Evolutionary conservation across 2,329 filamentous ascomycete genomes (phyloP).

Genomic region (Didymella lethalis): DNA sequence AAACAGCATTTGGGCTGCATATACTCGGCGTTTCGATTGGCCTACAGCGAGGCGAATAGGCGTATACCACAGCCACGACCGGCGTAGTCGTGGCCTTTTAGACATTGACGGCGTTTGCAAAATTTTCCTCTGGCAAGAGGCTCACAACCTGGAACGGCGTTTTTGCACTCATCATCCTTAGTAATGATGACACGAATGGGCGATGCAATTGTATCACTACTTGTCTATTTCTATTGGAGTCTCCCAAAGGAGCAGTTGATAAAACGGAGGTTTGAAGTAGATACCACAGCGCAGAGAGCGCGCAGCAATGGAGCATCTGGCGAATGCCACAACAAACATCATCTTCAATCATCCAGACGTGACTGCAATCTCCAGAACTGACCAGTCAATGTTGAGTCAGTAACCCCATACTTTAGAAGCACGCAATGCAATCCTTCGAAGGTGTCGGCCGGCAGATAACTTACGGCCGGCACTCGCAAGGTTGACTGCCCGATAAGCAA

Average conservation of each 20-base stretch:
- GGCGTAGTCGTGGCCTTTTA: conserved; percentile 39
- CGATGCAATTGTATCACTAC: conserved; percentile 30
- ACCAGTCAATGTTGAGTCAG: not conserved
- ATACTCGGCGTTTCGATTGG: conserved; percentile 41
- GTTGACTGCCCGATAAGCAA: conserved; percentile 6
- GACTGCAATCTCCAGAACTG: not conserved
- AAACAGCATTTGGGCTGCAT: conserved; percentile 48
- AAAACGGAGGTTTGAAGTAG: conserved; percentile 22
- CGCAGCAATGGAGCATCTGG: conserved; percentile 28
- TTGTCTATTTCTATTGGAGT: conserved; percentile 19
- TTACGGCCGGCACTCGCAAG: conserved; percentile 5
- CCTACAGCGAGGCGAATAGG: conserved; percentile 46
- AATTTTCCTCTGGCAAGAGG: conserved; percentile 28
- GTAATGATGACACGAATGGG: conserved; percentile 29
- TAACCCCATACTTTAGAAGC: conserved; percentile 1
- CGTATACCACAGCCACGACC: conserved; percentile 36
- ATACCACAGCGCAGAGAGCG: conserved; percentile 32
- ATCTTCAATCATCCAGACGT: not conserved
- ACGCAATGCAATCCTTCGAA: conserved; percentile 8
- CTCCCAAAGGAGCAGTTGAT: conserved; percentile 19
- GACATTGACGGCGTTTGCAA: conserved; percentile 39
- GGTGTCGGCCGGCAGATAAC: conserved; percentile 6
- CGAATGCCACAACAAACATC: conserved; percentile 17
- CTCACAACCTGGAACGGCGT: conserved; percentile 30
- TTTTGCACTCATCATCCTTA: conserved; percentile 32